These are phyloP conservation scores for Heliosperma pusillum DNA, from an alignment of 148 eudicot species.

Conservation along the genomic window DNA sequence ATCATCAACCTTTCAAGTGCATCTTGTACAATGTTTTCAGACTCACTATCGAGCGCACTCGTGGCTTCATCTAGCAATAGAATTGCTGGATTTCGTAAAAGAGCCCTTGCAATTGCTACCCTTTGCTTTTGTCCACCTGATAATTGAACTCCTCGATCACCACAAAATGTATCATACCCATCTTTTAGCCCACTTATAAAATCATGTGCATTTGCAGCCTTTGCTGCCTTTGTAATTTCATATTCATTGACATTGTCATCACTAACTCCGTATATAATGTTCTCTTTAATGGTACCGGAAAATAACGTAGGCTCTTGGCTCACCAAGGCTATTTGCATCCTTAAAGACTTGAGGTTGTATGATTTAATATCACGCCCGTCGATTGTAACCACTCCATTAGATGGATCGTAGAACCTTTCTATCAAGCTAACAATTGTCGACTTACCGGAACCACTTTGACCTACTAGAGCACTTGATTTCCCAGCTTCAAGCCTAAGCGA, in stretches of 20 bases:
- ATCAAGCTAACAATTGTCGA: conserved; percentile 47
- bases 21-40: conserved; percentile 53
- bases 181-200: conserved; percentile 53
- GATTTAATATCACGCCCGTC: conserved; percentile 42
- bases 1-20: conserved; percentile 51
- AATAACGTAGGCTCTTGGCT: conserved; percentile 68
- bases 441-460: conserved; percentile 67
- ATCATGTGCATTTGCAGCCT: conserved; percentile 54
- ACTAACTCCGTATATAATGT: conserved; percentile 48
- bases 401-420: conserved; percentile 56
- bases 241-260: conserved; percentile 38
- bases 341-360: conserved; percentile 48
- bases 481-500: conserved; percentile 38
- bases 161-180: conserved; percentile 51
- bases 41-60: conserved; percentile 55
- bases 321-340: conserved; percentile 44
- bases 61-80: conserved; percentile 65
- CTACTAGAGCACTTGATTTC: conserved; percentile 50
- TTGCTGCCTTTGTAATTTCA: conserved; percentile 51
- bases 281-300: conserved; percentile 50
- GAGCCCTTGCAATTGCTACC: conserved; percentile 63
- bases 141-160: conserved; percentile 48
- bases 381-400: conserved; percentile 35
- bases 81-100: conserved; percentile 48
- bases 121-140: conserved; percentile 78